A percentile compares a stretch with the other conserved stretches of the same genome.
Evolutionary conservation across 2,329 filamentous ascomycete species (phyloP).

Genomic region (Aspergillus novoparasiticus): DNA sequence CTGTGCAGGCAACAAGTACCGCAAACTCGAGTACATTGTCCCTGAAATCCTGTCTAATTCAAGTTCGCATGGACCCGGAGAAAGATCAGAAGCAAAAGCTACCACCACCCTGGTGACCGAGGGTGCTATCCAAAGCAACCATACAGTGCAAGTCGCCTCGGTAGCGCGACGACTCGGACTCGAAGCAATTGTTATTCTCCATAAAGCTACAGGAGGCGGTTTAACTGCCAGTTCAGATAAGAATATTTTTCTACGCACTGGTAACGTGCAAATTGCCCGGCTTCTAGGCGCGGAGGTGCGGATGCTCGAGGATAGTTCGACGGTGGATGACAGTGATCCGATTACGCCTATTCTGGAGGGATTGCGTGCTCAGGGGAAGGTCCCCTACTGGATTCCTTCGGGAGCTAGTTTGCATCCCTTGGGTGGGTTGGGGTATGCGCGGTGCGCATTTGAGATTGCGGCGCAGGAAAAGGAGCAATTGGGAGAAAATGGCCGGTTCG

Average conservation of each 20-base stretch:
- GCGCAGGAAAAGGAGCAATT: slow-evolving; percentile 27
- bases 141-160: slow-evolving; percentile 38
- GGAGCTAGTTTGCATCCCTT: slow-evolving; percentile 37
- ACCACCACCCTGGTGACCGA: slow-evolving; percentile 38
- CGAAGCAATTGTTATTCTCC: slow-evolving; percentile 29
- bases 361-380: slow-evolving; percentile 20
- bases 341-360: slow-evolving; percentile 26
- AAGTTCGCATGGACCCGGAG: slow-evolving; percentile 21
- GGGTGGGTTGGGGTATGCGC: slow-evolving; percentile 37
- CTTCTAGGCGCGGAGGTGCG: slow-evolving; percentile 47
- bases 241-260: slow-evolving; percentile 23
- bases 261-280: slow-evolving; percentile 33
- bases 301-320: slow-evolving; percentile 59
- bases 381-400: slow-evolving; percentile 40
- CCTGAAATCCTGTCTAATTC: slow-evolving; percentile 33
- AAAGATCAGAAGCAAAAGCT: not conserved
- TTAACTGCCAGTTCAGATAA: slow-evolving; percentile 21
- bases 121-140: slow-evolving; percentile 41
- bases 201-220: slow-evolving; percentile 32
- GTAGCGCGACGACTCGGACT: slow-evolving; percentile 33
- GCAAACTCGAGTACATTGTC: slow-evolving; percentile 41
- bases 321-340: slow-evolving; percentile 43
- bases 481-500: slow-evolving; percentile 29
- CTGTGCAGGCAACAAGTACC: slow-evolving; percentile 41
- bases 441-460: slow-evolving; percentile 36